These are phyloP conservation scores for Veloporphyrellus conicus DNA, from an alignment of 1,284 basidiomycete genomes.

Conservation along the genomic window DNA sequence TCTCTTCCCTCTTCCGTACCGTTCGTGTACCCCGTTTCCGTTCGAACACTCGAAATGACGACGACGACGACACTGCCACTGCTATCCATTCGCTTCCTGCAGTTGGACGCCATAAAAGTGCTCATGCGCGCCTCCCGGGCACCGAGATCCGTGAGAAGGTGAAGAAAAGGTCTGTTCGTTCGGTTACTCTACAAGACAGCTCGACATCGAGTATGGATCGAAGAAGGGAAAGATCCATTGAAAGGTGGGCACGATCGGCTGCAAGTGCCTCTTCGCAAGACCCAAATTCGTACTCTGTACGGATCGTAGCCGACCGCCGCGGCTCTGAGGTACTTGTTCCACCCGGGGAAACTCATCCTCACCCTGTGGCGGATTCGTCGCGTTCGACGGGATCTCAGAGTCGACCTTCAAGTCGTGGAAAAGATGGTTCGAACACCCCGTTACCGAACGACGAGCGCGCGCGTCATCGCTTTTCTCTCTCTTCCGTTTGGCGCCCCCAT, in stretches of 20 bases:
- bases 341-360: conserved; percentile 13
- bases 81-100: conserved; percentile 33
- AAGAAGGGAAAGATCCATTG: conserved; percentile 34
- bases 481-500: conserved; percentile 26
- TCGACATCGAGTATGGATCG: conserved; percentile 19
- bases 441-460: conserved; percentile 21
- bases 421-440: conserved; percentile 17
- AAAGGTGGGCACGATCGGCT: conserved; percentile 34
- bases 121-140: conserved; percentile 6
- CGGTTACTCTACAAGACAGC: conserved; percentile 21
- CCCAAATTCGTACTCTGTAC: conserved; percentile 10
- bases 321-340: conserved; percentile 18
- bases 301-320: conserved; percentile 6
- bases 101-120: conserved; percentile 23
- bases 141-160: conserved; percentile 17
- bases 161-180: conserved; percentile 19
- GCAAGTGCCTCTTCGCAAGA: conserved; percentile 21
- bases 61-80: conserved; percentile 27
- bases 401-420: conserved; percentile 27
- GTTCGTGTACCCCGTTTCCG: conserved; percentile 39
- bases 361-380: conserved; percentile 11
- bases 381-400: conserved; percentile 19
- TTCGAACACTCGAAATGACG: conserved; percentile 20
- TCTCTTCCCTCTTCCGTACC: conserved; percentile 47
- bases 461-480: conserved; percentile 30